Evolutionary conservation across 805 yeast genomes (phyloP).

Genomic region (Isabelozyma heimii): DNA sequence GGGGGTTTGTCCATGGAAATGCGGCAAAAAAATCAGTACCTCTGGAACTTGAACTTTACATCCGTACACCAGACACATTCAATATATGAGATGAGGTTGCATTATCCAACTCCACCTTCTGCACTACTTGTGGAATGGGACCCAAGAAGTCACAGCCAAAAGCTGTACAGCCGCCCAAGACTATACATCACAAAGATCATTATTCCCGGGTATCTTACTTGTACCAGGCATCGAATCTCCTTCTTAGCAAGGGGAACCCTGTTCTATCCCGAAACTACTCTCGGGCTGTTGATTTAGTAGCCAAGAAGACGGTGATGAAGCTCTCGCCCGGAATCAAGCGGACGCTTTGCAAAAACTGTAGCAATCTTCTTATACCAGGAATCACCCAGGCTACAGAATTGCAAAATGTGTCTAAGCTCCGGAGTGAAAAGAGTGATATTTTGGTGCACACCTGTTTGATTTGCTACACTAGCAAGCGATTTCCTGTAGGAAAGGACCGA

Average conservation of each 20-base stretch:
- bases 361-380: slow-evolving; percentile 50
- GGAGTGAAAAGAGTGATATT: slow-evolving; percentile 39
- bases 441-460: slow-evolving; percentile 45
- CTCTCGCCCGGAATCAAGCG: slow-evolving; percentile 67
- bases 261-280: slow-evolving; percentile 56
- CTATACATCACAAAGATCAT: slow-evolving; percentile 54
- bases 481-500: slow-evolving; percentile 59
- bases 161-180: slow-evolving; percentile 28
- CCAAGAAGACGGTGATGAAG: slow-evolving; percentile 66
- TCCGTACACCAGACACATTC: not conserved
- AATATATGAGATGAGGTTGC: not conserved
- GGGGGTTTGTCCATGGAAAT: not conserved
- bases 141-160: slow-evolving; percentile 1
- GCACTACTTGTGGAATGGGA: not conserved
- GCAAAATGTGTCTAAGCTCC: slow-evolving; percentile 38
- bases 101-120: not conserved
- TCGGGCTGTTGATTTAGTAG: slow-evolving; percentile 54
- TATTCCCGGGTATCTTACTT: slow-evolving; percentile 58
- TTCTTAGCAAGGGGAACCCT: slow-evolving; percentile 21
- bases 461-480: slow-evolving; percentile 57
- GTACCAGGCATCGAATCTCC: slow-evolving; percentile 50
- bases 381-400: slow-evolving; percentile 36
- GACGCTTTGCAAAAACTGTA: slow-evolving; percentile 66
- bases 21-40: slow-evolving; percentile 7
- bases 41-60: not conserved